These are phyloP conservation scores for Epichloe elymi DNA, from an alignment of 2,329 filamentous ascomycete genomes.

Conservation along the genomic window DNA sequence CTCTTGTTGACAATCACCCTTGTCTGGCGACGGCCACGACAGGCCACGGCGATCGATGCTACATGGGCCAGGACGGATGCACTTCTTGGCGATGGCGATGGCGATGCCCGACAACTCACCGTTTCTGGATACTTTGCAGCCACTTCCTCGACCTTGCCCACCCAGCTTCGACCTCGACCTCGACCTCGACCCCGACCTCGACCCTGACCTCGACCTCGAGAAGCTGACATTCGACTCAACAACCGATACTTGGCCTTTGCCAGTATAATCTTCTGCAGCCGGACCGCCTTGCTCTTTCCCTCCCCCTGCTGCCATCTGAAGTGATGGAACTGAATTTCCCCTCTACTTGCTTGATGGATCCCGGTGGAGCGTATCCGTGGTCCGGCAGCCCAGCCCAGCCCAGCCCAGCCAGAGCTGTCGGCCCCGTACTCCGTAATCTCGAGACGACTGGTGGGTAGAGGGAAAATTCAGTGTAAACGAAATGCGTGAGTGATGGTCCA, in stretches of 20 bases:
- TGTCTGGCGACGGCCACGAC: too few species aligned
- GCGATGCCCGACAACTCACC: not conserved
- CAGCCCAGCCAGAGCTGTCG: not conserved
- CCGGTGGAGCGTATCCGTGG: not conserved
- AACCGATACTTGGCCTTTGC: not conserved
- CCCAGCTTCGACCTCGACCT: not conserved
- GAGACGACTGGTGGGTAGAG: not conserved
- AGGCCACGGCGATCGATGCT: not conserved
- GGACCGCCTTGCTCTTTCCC: not conserved
- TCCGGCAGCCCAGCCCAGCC: not conserved
- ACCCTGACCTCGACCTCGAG: not conserved
- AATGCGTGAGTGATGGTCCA: not conserved
- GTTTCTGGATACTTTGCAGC: not conserved
- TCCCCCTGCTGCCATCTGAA: not conserved
- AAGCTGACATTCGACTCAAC: not conserved
- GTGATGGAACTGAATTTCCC: not conserved
- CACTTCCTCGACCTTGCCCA: not conserved
- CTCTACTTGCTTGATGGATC: not conserved
- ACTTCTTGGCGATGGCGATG: not conserved
- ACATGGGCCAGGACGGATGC: not conserved
- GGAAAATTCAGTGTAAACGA: not conserved
- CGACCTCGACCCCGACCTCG: not conserved
- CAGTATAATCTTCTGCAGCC: not conserved
- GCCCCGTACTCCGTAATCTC: too few species aligned
- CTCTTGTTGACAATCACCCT: not conserved